Evolutionary conservation across 345 rosid genomes (phyloP).

Genomic region (Stellera chamaejasme): DNA sequence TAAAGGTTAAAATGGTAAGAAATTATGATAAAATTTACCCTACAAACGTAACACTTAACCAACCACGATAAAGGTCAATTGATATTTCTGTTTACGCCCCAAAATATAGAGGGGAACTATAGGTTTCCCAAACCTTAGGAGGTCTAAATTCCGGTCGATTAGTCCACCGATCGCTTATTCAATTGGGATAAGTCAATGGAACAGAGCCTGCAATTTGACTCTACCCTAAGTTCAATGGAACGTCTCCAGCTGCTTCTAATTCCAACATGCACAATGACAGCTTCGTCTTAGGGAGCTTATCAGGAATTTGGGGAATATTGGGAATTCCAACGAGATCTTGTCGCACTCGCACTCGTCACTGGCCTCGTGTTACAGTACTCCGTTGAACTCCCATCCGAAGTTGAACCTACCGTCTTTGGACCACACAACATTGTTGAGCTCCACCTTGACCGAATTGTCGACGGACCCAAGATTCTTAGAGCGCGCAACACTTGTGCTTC

Average conservation of each 20-base stretch:
- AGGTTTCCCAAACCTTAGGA: slow-evolving; percentile 6
- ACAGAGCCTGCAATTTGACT: slow-evolving; percentile 43
- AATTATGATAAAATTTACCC: no score
- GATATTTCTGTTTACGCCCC: no score
- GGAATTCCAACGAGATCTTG: slow-evolving; percentile 30
- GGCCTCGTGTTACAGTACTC: slow-evolving; percentile 22
- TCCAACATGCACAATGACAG: slow-evolving; percentile 44
- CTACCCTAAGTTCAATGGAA: slow-evolving; percentile 63
- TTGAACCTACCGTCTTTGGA: slow-evolving; percentile 12
- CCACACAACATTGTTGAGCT: slow-evolving; percentile 28
- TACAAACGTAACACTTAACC: no score
- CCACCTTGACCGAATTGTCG: slow-evolving; percentile 37
- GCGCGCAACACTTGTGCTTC: slow-evolving; percentile 62
- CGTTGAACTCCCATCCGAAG: slow-evolving; percentile 44
- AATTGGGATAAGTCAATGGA: slow-evolving; percentile 51
- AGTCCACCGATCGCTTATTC: slow-evolving; percentile 20
- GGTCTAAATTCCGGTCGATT: slow-evolving; percentile 10
- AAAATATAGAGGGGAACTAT: no score
- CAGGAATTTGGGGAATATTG: slow-evolving; percentile 49
- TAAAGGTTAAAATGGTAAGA: no score
- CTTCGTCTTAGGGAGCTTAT: slow-evolving; percentile 49
- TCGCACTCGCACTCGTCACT: slow-evolving; percentile 22
- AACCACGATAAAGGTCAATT: no score
- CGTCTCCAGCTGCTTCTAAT: slow-evolving; percentile 58
- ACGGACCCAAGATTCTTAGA: slow-evolving; percentile 73